Evolutionary conservation across 2,329 filamentous ascomycete species (phyloP).

Genomic region (Pseudogymnoascus sp.): DNA sequence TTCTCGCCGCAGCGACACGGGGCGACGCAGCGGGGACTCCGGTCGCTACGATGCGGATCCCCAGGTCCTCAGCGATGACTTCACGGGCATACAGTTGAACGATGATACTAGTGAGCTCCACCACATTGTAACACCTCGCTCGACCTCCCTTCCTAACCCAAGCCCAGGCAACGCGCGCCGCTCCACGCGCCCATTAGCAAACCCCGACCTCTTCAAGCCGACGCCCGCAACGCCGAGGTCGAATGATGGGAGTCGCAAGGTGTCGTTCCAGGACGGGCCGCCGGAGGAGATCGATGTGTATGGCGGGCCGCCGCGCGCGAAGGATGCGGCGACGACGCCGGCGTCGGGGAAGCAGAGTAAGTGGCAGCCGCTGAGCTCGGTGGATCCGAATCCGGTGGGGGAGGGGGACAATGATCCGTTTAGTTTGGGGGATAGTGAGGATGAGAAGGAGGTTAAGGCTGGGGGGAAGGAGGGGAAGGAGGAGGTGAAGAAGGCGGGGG

Average conservation of each 20-base stretch:
- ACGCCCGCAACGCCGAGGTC: constrained; percentile 36
- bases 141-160: constrained; percentile 19
- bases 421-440: constrained; percentile 89
- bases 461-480: constrained; percentile 45
- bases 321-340: constrained; percentile 34
- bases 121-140: constrained; percentile 42
- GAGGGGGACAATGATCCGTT: constrained; percentile 93
- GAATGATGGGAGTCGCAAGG: constrained; percentile 36
- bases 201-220: constrained; percentile 73
- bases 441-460: constrained; percentile 69
- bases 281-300: constrained; percentile 78
- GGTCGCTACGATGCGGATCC: constrained; percentile 93
- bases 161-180: constrained; percentile 42
- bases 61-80: constrained; percentile 81
- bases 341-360: constrained; percentile 70
- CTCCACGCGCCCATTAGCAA: constrained; percentile 59
- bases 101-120: constrained; percentile 53
- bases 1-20: constrained; percentile 48
- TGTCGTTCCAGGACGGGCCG: constrained; percentile 45
- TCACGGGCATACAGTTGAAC: constrained; percentile 59
- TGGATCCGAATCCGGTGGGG: constrained; percentile 74
- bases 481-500: constrained; percentile 30
- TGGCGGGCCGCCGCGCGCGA: constrained; percentile 44
- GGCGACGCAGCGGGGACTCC: constrained; percentile 73
- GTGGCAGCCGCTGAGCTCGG: constrained; percentile 86